These are phyloP conservation scores for Lasiodiplodia sp. DNA, from an alignment of 2,329 filamentous ascomycete species.

Conservation along the genomic window DNA sequence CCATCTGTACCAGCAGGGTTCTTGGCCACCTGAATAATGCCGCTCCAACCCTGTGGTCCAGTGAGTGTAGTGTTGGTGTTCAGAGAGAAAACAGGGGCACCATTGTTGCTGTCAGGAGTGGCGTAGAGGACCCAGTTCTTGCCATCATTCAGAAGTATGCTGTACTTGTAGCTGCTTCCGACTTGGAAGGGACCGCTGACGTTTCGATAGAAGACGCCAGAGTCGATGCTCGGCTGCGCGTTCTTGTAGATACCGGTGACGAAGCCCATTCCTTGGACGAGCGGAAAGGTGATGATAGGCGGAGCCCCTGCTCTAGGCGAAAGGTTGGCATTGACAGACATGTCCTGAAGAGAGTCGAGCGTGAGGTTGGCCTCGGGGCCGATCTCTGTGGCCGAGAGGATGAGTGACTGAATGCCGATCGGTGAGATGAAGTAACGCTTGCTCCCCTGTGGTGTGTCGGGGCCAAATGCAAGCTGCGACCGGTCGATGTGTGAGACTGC, in stretches of 20 bases:
- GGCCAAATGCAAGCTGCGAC: slow-evolving; percentile 66
- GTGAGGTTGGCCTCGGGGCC: slow-evolving; percentile 59
- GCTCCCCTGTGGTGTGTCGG: slow-evolving; percentile 58
- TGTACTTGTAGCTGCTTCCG: slow-evolving; percentile 76
- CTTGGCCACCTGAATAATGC: slow-evolving; percentile 82
- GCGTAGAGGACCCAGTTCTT: slow-evolving; percentile 81
- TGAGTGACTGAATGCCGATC: slow-evolving; percentile 80
- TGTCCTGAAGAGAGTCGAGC: slow-evolving; percentile 44
- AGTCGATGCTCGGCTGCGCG: slow-evolving; percentile 74
- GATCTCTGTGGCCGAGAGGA: slow-evolving; percentile 81
- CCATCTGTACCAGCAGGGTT: slow-evolving; percentile 62
- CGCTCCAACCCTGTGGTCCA: slow-evolving; percentile 54
- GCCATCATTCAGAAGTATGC: slow-evolving; percentile 73
- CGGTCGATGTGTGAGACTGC: slow-evolving; percentile 77
- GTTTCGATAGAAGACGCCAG: slow-evolving; percentile 76
- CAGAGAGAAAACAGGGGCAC: slow-evolving; percentile 73
- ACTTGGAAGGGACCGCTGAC: slow-evolving; percentile 49
- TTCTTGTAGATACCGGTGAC: slow-evolving; percentile 79
- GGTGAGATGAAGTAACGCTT: slow-evolving; percentile 81
- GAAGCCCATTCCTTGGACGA: slow-evolving; percentile 90
- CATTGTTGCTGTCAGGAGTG: slow-evolving; percentile 60
- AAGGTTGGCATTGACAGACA: slow-evolving; percentile 73
- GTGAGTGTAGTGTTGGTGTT: slow-evolving; percentile 70
- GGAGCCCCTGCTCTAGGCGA: slow-evolving; percentile 53
- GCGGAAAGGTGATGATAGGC: slow-evolving; percentile 74